Evolutionary conservation across 352 stramenopile species (phyloP), one percentile per base, ranked within the genome.

Genomic region (Phytophthora tentaculata): DNA sequence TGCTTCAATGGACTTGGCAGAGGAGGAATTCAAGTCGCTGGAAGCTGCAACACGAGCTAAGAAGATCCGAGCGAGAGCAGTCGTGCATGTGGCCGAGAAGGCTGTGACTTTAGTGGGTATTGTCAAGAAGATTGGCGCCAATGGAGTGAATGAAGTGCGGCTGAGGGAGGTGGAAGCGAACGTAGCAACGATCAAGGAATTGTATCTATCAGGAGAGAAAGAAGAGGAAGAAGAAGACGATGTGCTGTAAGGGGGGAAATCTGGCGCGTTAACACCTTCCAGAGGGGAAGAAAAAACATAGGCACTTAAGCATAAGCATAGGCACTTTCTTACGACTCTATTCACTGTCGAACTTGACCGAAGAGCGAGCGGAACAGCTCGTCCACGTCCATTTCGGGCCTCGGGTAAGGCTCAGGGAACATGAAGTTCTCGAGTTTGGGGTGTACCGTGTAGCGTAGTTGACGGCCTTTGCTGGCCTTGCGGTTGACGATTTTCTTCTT

Each of bases 381-480:
- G 48, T 91, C 83, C 10, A 91, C 76, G 59, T 96, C 87, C 76
- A 96, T 93, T 53, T 89, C 81, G 13, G 86, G 77, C 39, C 77
- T 80, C 6, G 81, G 79, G 56, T 91, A 91, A 67, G 89, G 89
- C 51, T 95, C 86, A 0, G 89, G 89, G 59, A 95, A 96, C 89
- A 95, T 96, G 49, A 96, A 96, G 71, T 96, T 94, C 64, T 96
- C 86, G 23, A 96, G 79, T 74, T 96, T 96, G 0, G 89, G 86
- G 69, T 95, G 86, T 29, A 95, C 87, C 10, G 77, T 91, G 77
- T 92, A 96, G 58, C 88, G 86, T 53, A 96, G 64, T 61, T 90
- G 77, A 26, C 89, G 86, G 43, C 89, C 89, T 56, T 96, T 96
- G 58, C 87, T 95, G 13, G 87, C 89, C 66, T 95, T 95, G 64